Conservation (phyloP, 148 eudicot genomes). For the Amaranthus hypochondriacus region DNA sequence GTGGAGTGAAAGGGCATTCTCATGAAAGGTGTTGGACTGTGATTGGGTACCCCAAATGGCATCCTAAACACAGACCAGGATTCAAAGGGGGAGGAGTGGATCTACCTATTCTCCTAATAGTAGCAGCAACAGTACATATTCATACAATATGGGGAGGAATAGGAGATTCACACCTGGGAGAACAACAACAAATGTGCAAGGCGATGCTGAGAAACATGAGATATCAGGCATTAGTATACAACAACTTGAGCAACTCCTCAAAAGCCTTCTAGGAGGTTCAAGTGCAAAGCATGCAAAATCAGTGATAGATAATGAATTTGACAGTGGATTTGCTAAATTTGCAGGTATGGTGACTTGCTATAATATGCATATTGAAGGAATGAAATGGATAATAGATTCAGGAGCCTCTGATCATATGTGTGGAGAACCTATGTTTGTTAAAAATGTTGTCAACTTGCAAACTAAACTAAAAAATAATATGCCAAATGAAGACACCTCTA, state of each 20-base stretch:
- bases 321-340: neutral
- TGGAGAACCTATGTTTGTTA: neutral
- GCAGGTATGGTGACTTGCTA: neutral
- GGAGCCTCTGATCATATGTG: neutral
- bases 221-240: neutral
- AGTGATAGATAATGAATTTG: neutral
- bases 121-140: neutral
- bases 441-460: accelerated
- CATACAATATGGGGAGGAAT: neutral
- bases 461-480: neutral
- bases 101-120: neutral
- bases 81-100: neutral
- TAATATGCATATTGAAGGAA: neutral
- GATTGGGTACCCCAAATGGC: neutral
- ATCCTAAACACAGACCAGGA: neutral
- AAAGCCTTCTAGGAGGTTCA: neutral
- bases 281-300: neutral
- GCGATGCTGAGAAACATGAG: neutral
- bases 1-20: neutral
- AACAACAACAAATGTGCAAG: neutral
- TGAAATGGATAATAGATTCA: neutral
- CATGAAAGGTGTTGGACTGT: neutral
- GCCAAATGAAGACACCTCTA: neutral
- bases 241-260: neutral
- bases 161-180: neutral